A percentile compares a stretch with the other conserved stretches of the same genome.
phyloP scores from a whole-genome alignment of 2,329 filamentous ascomycete species.

The Blumeria hordei region DNA sequence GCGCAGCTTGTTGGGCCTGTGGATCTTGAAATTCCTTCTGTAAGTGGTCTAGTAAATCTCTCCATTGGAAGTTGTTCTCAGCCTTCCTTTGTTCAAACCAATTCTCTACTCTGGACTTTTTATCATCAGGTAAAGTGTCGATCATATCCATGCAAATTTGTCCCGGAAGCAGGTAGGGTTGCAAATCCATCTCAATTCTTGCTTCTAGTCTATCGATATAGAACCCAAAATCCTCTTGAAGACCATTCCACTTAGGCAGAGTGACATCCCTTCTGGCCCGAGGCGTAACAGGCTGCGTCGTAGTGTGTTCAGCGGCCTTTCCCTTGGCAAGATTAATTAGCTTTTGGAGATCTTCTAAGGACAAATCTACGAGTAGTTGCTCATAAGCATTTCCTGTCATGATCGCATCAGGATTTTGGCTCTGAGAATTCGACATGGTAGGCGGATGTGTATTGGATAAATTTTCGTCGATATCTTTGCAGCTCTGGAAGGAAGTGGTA shows the following conservation, averaged over 20 bases:
- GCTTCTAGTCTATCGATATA: neutral
- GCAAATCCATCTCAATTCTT: neutral
- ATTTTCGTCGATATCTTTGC: neutral
- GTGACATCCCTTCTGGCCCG: neutral
- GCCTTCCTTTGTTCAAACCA: neutral
- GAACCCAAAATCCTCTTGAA: neutral
- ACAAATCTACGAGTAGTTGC: neutral
- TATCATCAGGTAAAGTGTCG: neutral
- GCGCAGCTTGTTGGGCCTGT: neutral
- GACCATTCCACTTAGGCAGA: constrained; percentile 1
- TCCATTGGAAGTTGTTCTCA: neutral
- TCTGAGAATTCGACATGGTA: neutral
- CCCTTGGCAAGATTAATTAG: neutral
- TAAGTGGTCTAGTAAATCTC: neutral
- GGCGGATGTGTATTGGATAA: neutral
- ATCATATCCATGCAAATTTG: neutral
- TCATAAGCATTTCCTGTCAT: neutral
- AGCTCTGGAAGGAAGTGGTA: neutral
- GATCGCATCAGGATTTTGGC: neutral
- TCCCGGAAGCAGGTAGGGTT: neutral
- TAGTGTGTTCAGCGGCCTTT: neutral
- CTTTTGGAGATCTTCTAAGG: neutral
- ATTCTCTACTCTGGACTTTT: neutral
- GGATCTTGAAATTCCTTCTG: neutral
- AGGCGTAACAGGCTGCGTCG: neutral